Evolutionary conservation across 2,329 filamentous ascomycete genomes (phyloP).

Genomic region (Aspergillus candidus): DNA sequence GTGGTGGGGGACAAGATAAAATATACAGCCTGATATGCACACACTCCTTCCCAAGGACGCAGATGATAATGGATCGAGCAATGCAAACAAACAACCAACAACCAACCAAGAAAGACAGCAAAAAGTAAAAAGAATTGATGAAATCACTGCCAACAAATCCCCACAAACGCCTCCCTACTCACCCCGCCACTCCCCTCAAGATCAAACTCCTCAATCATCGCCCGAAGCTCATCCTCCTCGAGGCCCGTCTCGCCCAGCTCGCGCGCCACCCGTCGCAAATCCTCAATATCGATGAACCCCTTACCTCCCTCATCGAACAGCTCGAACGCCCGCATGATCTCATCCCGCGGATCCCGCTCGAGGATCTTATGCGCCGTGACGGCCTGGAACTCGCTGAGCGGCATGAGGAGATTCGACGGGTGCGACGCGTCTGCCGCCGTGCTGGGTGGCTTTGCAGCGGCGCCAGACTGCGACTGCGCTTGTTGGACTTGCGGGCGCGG

Average conservation of each 20-base stretch:
- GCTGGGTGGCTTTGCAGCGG: slow-evolving; percentile 25
- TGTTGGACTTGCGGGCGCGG: slow-evolving; percentile 54
- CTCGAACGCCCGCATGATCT: slow-evolving; percentile 84
- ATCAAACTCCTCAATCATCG: slow-evolving; percentile 99
- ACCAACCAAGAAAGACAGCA: slow-evolving; percentile 1
- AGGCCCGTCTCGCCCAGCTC: slow-evolving; percentile 83
- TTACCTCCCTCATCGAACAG: slow-evolving; percentile 92
- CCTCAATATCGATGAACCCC: slow-evolving; percentile 81
- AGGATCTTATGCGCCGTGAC: slow-evolving; percentile 76
- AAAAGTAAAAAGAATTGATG: slow-evolving; percentile 1
- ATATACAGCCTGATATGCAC: no score
- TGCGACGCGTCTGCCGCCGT: slow-evolving; percentile 48
- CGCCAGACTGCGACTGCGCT: slow-evolving; percentile 17
- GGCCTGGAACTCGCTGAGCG: slow-evolving; percentile 64
- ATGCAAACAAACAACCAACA: slow-evolving; percentile 2
- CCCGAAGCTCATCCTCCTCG: slow-evolving; percentile 83
- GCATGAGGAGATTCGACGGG: slow-evolving; percentile 63
- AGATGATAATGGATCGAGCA: neutral
- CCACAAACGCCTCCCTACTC: slow-evolving; percentile 57
- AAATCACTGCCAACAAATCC: slow-evolving; percentile 55
- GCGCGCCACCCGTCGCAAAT: slow-evolving; percentile 77
- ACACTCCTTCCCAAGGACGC: no score
- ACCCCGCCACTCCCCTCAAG: slow-evolving; percentile 82
- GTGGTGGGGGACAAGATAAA: no score
- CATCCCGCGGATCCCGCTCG: slow-evolving; percentile 78